These are phyloP conservation scores for Aspergillus thermomutatus DNA, from an alignment of 2,329 filamentous ascomycete species.

Conservation along the genomic window DNA sequence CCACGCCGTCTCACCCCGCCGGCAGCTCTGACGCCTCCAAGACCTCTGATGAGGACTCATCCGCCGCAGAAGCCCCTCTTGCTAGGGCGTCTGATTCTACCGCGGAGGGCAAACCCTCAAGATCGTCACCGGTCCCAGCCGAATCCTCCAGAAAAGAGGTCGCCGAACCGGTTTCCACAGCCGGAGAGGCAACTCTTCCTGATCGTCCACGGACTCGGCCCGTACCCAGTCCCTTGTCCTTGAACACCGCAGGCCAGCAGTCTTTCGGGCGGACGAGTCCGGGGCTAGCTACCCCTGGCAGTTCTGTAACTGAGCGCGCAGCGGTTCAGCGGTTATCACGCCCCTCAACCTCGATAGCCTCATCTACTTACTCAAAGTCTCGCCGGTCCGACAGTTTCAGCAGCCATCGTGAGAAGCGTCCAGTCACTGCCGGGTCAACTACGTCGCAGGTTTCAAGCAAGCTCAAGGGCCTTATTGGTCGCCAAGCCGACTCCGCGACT, in stretches of 20 bases:
- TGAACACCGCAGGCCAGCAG: constrained; percentile 21
- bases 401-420: constrained; percentile 36
- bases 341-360: constrained; percentile 27
- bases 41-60: constrained; percentile 4
- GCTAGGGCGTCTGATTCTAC: constrained; percentile 6
- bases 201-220: constrained; percentile 25
- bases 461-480: constrained; percentile 41
- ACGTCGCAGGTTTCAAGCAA: constrained; percentile 41
- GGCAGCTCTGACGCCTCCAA: constrained; percentile 5
- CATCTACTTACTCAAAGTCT: constrained; percentile 24
- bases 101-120: not conserved
- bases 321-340: constrained; percentile 40
- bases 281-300: constrained; percentile 19
- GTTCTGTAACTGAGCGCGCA: constrained; percentile 33
- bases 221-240: constrained; percentile 23
- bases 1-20: constrained; percentile 13
- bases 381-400: constrained; percentile 40
- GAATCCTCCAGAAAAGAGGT: constrained; percentile 12
- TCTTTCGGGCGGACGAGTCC: constrained; percentile 17
- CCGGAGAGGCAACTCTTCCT: constrained; percentile 27
- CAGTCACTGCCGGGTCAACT: constrained; percentile 38
- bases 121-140: not conserved
- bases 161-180: constrained; percentile 25
- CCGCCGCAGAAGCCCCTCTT: constrained; percentile 5
- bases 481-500: constrained; percentile 27